Percentiles rank a stretch among this genome's conserved stretches.
Conservation (phyloP, 345 rosid genomes). For the Limnanthes douglasii region DNA sequence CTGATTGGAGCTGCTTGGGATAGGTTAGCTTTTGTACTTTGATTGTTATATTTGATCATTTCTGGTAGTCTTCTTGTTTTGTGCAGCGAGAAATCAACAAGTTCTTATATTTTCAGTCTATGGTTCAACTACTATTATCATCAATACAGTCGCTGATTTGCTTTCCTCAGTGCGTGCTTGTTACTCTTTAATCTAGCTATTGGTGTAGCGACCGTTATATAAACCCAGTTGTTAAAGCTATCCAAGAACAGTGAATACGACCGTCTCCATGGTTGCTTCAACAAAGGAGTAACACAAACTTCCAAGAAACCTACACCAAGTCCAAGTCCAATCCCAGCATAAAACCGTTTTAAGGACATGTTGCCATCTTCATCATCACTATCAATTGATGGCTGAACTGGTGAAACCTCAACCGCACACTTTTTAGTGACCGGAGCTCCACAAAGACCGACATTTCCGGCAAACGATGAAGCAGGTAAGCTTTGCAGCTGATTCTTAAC, state of each 20-base stretch:
- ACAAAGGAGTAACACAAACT: not conserved
- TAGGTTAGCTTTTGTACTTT: constrained; percentile 32
- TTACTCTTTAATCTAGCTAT: too few relatives aligned
- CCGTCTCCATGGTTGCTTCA: not conserved
- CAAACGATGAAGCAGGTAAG: constrained; percentile 15
- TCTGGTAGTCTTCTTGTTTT: too few relatives aligned
- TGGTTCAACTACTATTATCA: too few relatives aligned
- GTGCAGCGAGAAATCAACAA: too few relatives aligned
- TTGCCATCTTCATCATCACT: constrained; percentile 4
- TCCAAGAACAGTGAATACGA: not conserved
- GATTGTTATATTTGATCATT: too few relatives aligned
- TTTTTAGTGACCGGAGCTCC: constrained; percentile 18
- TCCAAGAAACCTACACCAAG: constrained; percentile 23
- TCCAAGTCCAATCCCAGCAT: constrained; percentile 27
- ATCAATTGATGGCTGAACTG: constrained; percentile 2
- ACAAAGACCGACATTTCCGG: constrained; percentile 24
- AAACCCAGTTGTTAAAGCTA: too few relatives aligned
- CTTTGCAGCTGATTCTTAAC: constrained; percentile 12
- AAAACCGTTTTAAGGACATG: constrained; percentile 26
- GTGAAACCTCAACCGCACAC: constrained; percentile 10
- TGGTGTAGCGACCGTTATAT: too few relatives aligned
- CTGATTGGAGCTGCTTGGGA: constrained; percentile 65
- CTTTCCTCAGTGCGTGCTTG: too few relatives aligned
- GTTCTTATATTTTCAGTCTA: too few relatives aligned
- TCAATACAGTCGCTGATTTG: too few relatives aligned